Evolutionary conservation across 108 stramenopile species (phyloP).

Genomic region (Epithemia pelagica): DNA sequence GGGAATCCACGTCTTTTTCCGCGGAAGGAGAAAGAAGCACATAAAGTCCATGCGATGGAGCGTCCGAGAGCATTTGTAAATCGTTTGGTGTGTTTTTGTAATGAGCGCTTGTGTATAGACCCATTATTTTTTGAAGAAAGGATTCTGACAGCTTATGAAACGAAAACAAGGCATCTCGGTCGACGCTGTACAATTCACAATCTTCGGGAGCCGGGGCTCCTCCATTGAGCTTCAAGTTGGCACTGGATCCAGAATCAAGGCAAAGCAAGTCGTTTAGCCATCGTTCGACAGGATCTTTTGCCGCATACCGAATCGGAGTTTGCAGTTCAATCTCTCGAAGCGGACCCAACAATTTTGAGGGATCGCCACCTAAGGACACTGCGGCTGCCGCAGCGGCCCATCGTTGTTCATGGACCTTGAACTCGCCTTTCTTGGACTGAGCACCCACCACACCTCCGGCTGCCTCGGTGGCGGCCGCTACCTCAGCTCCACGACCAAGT

Average conservation of each 20-base stretch:
- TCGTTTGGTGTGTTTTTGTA: constrained; percentile 99
- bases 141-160: constrained; percentile 97
- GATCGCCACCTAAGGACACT: constrained; percentile 23
- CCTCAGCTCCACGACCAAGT: constrained; percentile 32
- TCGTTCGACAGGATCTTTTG: constrained; percentile 86
- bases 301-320: constrained; percentile 94
- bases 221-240: constrained; percentile 46
- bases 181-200: constrained; percentile 95
- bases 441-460: constrained; percentile 64
- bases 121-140: constrained; percentile 95
- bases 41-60: constrained; percentile 96
- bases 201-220: constrained; percentile 90
- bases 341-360: constrained; percentile 26
- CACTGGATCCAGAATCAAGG: constrained; percentile 70
- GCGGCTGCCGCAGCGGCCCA: constrained; percentile 78
- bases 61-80: constrained; percentile 97
- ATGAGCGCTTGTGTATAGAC: constrained; percentile 96
- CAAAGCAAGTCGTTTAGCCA: constrained; percentile 97
- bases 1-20: constrained; percentile 64
- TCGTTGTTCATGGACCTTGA: constrained; percentile 88
- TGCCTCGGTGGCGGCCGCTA: constrained; percentile 56
- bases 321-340: constrained; percentile 83
- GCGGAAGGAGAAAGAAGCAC: constrained; percentile 93
- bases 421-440: constrained; percentile 73
- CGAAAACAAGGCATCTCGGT: constrained; percentile 97